Base-by-base conservation (phyloP, 306 rosid genomes). In the Sicyos edulis region DNA sequence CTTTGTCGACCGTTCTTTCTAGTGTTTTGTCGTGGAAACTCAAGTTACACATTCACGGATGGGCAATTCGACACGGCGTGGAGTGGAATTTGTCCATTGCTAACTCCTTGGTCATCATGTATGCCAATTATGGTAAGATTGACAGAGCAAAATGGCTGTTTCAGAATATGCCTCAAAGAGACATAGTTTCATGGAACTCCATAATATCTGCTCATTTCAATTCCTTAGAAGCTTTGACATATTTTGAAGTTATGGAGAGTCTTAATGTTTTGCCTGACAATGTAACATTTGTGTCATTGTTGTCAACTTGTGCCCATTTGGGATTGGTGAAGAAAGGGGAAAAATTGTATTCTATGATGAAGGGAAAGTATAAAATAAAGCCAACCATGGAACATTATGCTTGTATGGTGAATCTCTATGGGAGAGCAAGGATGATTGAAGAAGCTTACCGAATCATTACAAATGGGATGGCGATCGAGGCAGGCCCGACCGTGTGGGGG, bases 401-500 rank as follows among this genome's bases (percentile, higher is more conserved):
- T 60, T 91, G 97, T 74, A 82, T 90, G 87, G 92, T 93, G 75
- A 90, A 93, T 79, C 96, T 91, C 34, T 93, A 85, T 70, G 96
- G 95, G 76, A 86, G 97, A 80, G 96, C 86, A 75, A 96, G 97
- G n/a, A 20, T 82, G 68, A 77, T 88, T 62, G 54, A 81, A 81
- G 86, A 88, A 76, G 98, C 96, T 63, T 86, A 87, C 65, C 51
- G 79, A 21, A 44, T 91, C 72, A 80, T 93, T 65, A 72, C 52
- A 17, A 77, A 84, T 29, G 77, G 45, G 70, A 81, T 88, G 83
- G 83, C 77, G 73, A 66, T 85, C 58, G 90, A 86, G 77, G 91
- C 86, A 45, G 88, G 92, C 70, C 90, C 98, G 54, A 91, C 98
- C 0, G 80, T 86, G 54, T 93, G 98, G 96, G 97, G 96, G 61